Evolutionary conservation across 2,329 filamentous ascomycete species (phyloP), one percentile per base, ranked within the genome.

Genomic region (Colletotrichum salicis): DNA sequence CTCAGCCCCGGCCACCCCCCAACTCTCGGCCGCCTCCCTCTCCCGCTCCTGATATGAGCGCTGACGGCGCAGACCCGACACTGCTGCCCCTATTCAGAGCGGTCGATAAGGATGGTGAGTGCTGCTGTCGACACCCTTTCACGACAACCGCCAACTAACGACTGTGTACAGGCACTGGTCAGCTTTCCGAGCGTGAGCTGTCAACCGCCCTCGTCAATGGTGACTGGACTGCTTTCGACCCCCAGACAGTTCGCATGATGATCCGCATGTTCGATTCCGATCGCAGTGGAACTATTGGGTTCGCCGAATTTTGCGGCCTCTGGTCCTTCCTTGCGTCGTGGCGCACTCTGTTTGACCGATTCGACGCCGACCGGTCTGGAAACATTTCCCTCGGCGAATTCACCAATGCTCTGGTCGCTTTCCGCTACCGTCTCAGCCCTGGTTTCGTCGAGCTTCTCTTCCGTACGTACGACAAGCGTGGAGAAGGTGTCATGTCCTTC

Each of bases 211-310:
- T 99, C 6, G 95, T 98, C 71, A 99, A 99, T 80, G 96, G 95
- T 67, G 96, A 99, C 86, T 98, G 94, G 90, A 94, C 94, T 1
- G 90, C 94, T 5, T 99, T 99, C 81, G 95, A 99, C 82, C 88
- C 91, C 5, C 93, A 97, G 77, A 99, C 96, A 1, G 95, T 98
- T 75, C 93, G 93, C 79, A 97, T 98, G 94, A 98, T 99, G 95
- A 98, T 99, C 76, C 93, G 95, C 79, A 98, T 99, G 96, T 99
- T 99, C 84, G 96, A 98, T 84, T 94, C 93, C 70, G 94, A 98
- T 83, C 92, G 94, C 76, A 93, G 90, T 73, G 95, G 95, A 63
- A 93, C 93, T 15, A 97, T 99, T 80, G 95, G 93, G 73, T 98
- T 97, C 81, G 92, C 96, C 75, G 96, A 98, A 83, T 99, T 99